Conservation (phyloP, 2,329 filamentous ascomycete species). For the Colletotrichum sp. region DNA sequence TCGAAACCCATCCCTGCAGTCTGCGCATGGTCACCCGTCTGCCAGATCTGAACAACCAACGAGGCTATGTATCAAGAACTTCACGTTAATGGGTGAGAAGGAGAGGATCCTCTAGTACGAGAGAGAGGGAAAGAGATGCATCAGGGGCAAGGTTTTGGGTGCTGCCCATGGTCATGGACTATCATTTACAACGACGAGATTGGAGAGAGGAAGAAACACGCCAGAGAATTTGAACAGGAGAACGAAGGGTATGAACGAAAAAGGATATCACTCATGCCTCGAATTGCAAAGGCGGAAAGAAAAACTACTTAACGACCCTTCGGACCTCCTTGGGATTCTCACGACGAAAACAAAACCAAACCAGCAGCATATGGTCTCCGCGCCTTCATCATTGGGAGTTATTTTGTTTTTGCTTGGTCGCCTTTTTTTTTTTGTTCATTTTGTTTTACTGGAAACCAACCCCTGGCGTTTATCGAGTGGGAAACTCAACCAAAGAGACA, state of each 20-base stretch:
- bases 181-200: conserved; percentile 11
- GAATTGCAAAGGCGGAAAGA: neutral
- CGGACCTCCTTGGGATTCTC: conserved; percentile 1
- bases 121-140: neutral
- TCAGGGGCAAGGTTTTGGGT: neutral
- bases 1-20: neutral
- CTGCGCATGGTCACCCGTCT: neutral
- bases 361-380: conserved; percentile 13
- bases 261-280: neutral
- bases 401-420: neutral
- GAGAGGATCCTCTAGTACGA: neutral
- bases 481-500: conserved; percentile 6
- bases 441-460: neutral
- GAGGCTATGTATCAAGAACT: neutral
- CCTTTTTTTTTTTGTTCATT: neutral
- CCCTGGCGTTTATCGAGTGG: conserved; percentile 17
- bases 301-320: neutral
- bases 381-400: conserved; percentile 22
- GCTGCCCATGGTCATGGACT: neutral
- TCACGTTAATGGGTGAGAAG: neutral
- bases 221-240: neutral
- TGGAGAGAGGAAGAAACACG: conserved; percentile 2
- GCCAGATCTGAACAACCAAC: neutral
- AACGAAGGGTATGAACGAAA: neutral
- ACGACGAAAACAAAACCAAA: conserved; percentile 16